Percentiles rank a stretch among this genome's conserved stretches.
Conservation (phyloP, 2,329 filamentous ascomycete genomes). For the Juglanconis sp. region DNA sequence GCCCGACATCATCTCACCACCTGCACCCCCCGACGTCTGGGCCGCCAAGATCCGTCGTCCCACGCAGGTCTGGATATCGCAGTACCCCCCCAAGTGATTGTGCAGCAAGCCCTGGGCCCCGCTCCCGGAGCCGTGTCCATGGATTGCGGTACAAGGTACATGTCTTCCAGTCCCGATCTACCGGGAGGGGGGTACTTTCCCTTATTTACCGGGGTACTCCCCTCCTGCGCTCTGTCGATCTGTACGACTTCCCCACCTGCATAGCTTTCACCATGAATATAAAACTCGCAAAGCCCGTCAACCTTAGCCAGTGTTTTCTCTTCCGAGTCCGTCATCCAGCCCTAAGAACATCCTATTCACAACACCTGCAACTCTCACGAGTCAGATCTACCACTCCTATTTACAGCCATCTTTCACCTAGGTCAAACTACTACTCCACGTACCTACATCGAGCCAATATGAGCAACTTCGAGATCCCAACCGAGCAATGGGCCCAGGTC, state of each 20-base stretch:
- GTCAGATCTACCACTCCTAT: background rate
- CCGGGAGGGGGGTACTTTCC: too few species aligned
- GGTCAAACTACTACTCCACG: conserved; percentile 1
- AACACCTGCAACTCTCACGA: background rate
- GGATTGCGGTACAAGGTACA: too few species aligned
- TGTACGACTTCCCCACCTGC: background rate
- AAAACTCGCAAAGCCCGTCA: background rate
- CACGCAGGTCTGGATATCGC: too few species aligned
- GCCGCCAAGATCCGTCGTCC: background rate
- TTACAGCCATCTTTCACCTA: background rate
- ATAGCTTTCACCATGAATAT: background rate
- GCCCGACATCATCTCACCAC: background rate
- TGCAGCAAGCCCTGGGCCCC: too few species aligned
- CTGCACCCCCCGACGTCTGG: background rate
- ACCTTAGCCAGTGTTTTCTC: background rate
- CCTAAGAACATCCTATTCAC: background rate
- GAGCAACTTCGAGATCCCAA: conserved; percentile 59
- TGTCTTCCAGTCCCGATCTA: too few species aligned
- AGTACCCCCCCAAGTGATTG: too few species aligned
- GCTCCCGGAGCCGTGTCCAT: too few species aligned
- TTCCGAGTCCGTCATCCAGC: background rate
- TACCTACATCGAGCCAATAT: conserved; percentile 28
- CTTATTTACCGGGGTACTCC: background rate
- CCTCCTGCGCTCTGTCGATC: background rate
- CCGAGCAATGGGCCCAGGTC: conserved; percentile 88